Percentiles rank a stretch among this genome's conserved stretches.
Evolutionary conservation across 352 stramenopile species (phyloP).

Genomic region (Blastocystis sp.): DNA sequence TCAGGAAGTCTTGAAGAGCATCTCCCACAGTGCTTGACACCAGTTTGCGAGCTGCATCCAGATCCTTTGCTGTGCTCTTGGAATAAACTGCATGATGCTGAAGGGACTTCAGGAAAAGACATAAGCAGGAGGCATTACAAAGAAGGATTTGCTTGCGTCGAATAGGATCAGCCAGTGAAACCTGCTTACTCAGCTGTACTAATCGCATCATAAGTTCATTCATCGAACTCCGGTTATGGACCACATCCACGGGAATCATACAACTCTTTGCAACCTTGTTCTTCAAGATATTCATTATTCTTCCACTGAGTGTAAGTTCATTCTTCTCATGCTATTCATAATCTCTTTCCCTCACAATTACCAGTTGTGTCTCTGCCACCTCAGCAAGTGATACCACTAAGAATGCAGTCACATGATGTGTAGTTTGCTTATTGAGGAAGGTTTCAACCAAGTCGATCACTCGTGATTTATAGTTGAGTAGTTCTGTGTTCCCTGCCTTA

Average conservation of each 20-base stretch:
- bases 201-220: neutral
- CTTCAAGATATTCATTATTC: neutral
- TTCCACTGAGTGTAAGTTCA: neutral
- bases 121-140: neutral
- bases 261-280: slow-evolving; percentile 1
- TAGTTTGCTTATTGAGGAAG: neutral
- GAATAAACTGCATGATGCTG: neutral
- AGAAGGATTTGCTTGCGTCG: neutral
- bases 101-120: neutral
- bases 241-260: neutral
- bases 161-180: neutral
- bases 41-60: neutral
- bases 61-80: neutral
- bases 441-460: neutral
- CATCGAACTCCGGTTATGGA: neutral
- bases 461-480: neutral
- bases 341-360: neutral
- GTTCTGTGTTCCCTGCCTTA: neutral
- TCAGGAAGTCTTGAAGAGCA: neutral
- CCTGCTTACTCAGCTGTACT: neutral
- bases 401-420: neutral
- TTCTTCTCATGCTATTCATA: slow-evolving; percentile 19
- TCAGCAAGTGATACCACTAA: neutral
- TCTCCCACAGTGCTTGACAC: neutral
- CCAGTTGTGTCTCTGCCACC: neutral